phyloP scores from a whole-genome alignment of 306 rosid species.

The Abrus pulchellus region DNA sequence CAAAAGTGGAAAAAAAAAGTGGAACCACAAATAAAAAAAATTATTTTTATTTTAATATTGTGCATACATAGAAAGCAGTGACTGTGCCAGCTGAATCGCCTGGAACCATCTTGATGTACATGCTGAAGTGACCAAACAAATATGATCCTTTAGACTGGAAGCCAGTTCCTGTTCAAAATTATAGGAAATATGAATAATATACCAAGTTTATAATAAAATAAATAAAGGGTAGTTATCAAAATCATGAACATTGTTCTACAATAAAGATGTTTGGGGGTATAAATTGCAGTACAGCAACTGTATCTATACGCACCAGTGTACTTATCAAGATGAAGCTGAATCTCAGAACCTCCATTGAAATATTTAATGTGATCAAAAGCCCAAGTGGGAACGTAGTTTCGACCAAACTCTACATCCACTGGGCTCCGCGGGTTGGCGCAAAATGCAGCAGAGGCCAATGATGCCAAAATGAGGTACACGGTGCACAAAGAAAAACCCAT shows the following conservation, averaged over 20 bases:
- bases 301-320: slow-evolving; percentile 61
- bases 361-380: slow-evolving; percentile 83
- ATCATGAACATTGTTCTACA: not conserved
- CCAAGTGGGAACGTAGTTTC: slow-evolving; percentile 79
- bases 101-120: slow-evolving; percentile 76
- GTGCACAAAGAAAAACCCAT: slow-evolving; percentile 51
- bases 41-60: not conserved
- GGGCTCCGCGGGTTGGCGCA: slow-evolving; percentile 59
- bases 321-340: slow-evolving; percentile 70
- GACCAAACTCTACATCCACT: slow-evolving; percentile 59
- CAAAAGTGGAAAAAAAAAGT: not conserved
- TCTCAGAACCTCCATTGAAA: slow-evolving; percentile 64
- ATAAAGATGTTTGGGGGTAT: not conserved
- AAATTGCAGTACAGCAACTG: no score
- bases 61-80: slow-evolving; percentile 81
- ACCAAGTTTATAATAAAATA: not conserved
- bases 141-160: slow-evolving; percentile 87
- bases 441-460: slow-evolving; percentile 42
- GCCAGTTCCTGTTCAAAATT: slow-evolving; percentile 69
- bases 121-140: slow-evolving; percentile 89
- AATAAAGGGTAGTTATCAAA: no score
- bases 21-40: not conserved
- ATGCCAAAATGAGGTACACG: slow-evolving; percentile 39
- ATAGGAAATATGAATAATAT: not conserved
- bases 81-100: slow-evolving; percentile 94